Percentiles rank a stretch among this genome's conserved stretches.
Evolutionary conservation across 139 green algal genomes (phyloP).

Genomic region (Auxenochlorella protothecoides): DNA sequence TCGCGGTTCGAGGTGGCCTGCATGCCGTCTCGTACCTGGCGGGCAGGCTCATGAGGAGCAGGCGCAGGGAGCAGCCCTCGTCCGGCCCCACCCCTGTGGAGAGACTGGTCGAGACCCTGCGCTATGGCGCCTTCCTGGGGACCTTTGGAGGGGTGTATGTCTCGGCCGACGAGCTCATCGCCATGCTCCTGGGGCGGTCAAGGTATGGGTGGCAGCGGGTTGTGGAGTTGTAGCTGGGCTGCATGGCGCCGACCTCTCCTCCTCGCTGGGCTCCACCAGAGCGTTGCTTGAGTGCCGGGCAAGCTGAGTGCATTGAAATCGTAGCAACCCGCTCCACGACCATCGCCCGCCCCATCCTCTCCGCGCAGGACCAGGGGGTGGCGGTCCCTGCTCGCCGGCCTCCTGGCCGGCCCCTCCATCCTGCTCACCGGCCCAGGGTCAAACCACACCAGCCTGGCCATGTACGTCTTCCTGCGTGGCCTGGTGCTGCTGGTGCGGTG

Average conservation of each 20-base stretch:
- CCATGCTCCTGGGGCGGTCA: slow-evolving; percentile 8
- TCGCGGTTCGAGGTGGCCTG: slow-evolving; percentile 34
- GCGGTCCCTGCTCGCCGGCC: no score
- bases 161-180: slow-evolving; percentile 61
- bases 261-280: no score
- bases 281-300: no score
- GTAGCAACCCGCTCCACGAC: background rate
- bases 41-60: slow-evolving; percentile 7
- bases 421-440: slow-evolving; percentile 51
- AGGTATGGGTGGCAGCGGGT: slow-evolving; percentile 15
- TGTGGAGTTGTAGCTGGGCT: no score
- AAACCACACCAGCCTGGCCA: slow-evolving; percentile 70
- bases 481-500: slow-evolving; percentile 74
- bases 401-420: slow-evolving; percentile 65
- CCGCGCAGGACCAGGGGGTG: slow-evolving; percentile 36
- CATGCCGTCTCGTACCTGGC: slow-evolving; percentile 24
- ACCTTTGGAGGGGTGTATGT: slow-evolving; percentile 53
- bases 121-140: slow-evolving; percentile 62
- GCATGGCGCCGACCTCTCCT: no score
- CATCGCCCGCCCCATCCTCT: background rate
- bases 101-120: slow-evolving; percentile 42
- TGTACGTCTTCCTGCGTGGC: slow-evolving; percentile 81
- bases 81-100: slow-evolving; percentile 5
- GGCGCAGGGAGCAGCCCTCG: background rate
- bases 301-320: slow-evolving; percentile 11